These are phyloP conservation scores for Talaromyces sp. DNA, from an alignment of 2,329 filamentous ascomycete species.

Conservation along the genomic window DNA sequence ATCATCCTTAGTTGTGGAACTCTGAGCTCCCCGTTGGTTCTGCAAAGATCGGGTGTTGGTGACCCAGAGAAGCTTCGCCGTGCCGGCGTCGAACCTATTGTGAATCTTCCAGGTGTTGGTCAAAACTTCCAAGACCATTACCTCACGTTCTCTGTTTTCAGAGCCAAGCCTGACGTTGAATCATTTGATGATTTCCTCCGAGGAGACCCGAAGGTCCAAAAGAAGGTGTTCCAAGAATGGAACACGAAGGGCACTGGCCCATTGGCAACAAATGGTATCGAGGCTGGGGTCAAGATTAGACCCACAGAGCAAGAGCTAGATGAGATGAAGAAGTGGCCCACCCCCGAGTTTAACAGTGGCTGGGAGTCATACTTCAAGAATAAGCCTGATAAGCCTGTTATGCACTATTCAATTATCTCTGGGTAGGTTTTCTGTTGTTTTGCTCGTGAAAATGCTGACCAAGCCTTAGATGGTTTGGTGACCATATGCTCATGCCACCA, in stretches of 20 bases:
- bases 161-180: conserved; percentile 74
- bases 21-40: conserved; percentile 71
- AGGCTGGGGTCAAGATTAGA: conserved; percentile 77
- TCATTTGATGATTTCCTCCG: conserved; percentile 80
- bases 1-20: conserved; percentile 74
- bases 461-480: conserved; percentile 39
- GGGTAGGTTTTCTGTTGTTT: conserved; percentile 38
- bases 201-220: conserved; percentile 72
- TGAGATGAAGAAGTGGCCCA: conserved; percentile 73
- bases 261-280: conserved; percentile 76
- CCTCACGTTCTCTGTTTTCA: conserved; percentile 69
- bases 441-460: too few species aligned
- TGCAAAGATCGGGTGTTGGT: conserved; percentile 74
- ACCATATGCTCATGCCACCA: conserved; percentile 65
- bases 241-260: conserved; percentile 77
- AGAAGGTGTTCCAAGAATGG: conserved; percentile 76
- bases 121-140: conserved; percentile 79
- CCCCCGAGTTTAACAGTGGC: conserved; percentile 67
- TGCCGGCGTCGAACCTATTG: conserved; percentile 68
- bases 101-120: conserved; percentile 73
- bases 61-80: conserved; percentile 71
- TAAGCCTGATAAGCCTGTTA: conserved; percentile 83
- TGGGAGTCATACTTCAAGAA: conserved; percentile 84
- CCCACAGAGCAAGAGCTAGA: conserved; percentile 69
- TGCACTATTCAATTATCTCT: conserved; percentile 79